Conservation (phyloP, 1,284 basidiomycete species). For the Ceratobasidium sp. region DNA sequence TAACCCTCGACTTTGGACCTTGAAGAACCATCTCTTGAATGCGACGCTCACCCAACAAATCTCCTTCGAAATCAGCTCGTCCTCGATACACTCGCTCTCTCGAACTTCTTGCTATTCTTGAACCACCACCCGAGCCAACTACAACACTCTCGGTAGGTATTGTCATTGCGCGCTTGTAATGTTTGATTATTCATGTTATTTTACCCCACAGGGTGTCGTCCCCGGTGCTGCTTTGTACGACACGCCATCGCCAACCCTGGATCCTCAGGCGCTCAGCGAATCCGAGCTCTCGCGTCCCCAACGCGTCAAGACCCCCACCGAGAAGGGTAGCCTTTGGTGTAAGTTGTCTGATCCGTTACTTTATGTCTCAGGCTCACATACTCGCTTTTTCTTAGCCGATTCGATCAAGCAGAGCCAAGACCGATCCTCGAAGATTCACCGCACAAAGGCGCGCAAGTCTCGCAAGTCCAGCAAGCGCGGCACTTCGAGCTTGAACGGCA, state of each 20-base stretch:
- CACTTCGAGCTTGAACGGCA: not conserved
- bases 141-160: not conserved
- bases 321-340: not conserved
- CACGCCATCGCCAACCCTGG: not conserved
- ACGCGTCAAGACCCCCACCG: not conserved
- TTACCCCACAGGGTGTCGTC: not conserved
- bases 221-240: not conserved
- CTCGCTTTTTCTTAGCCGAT: not conserved
- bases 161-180: not conserved
- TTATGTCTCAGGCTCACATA: not conserved
- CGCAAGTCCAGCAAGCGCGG: not conserved
- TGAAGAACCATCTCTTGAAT: too few species aligned
- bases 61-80: too few species aligned
- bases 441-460: conserved; percentile 6
- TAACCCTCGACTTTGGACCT: too few species aligned
- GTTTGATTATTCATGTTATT: not conserved
- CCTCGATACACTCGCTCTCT: too few species aligned
- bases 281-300: not conserved
- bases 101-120: too few species aligned
- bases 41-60: too few species aligned
- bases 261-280: not conserved
- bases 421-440: not conserved
- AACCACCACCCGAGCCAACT: too few species aligned
- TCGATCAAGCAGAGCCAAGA: not conserved
- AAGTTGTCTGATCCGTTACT: not conserved